Evolutionary conservation across 2,329 filamentous ascomycete species (phyloP), one percentile per base, ranked within the genome.

Genomic region (Colletotrichum sp.): DNA sequence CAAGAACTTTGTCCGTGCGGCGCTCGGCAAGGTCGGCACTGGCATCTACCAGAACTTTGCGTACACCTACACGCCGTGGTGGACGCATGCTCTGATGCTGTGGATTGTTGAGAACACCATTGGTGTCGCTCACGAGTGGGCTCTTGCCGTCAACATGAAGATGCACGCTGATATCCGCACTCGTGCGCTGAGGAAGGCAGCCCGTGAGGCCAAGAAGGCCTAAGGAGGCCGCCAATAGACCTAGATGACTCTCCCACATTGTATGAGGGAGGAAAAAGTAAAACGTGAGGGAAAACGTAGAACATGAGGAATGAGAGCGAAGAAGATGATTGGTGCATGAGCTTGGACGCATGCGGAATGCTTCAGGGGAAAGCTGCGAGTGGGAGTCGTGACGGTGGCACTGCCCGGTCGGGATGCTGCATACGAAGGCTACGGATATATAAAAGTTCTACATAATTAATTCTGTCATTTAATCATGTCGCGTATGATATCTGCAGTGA

Each of bases 31-130:
- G 89, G 90, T 99, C 81, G 96, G 96, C 64, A 92, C 91, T 72
- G 95, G 95, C 77, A 92, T 94, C 66, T 95, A 94, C 80, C 95
- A 98, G 82, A 91, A 91, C 15, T 94, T 95, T 73, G 92, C 94
- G 8, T 94, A 94, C 85, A 98, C 95, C 44, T 96, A 95, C 81
- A 98, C 96, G 4, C 98, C 97, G 1, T 98, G 94, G 88, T 99
- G 96, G 96, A 94, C 91, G 79, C 97, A 99, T 85, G 95, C 94
- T 0, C 83, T 98, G 70, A 94, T 98, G 92, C 93, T 96, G 78
- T 98, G 95, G 94, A 91, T 92, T 72, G 88, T 98, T 44, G 91
- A 92, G 84, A 92, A 86, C 78, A 88, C 90, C 1, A 81, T 90
- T 36, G 91, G 91, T 8, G 85, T 87, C 26, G 89, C 87, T 67